Evolutionary conservation across 192 early-diverging fungal genomes (phyloP).

Genomic region (Coemansia sp.): DNA sequence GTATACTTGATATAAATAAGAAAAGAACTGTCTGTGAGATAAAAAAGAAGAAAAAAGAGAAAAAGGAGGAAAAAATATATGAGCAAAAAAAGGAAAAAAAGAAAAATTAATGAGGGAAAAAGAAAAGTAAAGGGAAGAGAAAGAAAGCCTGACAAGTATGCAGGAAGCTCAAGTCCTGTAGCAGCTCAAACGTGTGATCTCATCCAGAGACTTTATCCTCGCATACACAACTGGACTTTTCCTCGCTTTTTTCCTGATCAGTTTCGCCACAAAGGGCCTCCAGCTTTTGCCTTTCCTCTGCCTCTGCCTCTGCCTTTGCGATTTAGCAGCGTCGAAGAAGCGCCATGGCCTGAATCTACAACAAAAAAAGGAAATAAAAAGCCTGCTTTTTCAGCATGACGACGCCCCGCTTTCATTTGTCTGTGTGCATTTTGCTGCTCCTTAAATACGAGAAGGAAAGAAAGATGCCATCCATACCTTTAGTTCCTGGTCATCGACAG

Average conservation of each 20-base stretch:
- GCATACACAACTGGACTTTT: not conserved
- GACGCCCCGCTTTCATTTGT: not conserved
- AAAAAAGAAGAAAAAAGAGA: conserved; percentile 20
- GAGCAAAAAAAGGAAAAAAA: conserved; percentile 12
- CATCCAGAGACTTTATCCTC: not conserved
- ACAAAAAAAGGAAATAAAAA: not conserved
- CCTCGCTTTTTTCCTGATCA: not conserved
- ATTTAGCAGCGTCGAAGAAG: conserved; percentile 20
- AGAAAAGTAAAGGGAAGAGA: conserved; percentile 4
- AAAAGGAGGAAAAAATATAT: conserved; percentile 19
- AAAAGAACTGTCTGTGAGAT: conserved; percentile 12
- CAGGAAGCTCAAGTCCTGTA: not conserved
- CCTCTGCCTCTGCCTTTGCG: no score
- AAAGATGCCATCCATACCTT: conserved; percentile 35
- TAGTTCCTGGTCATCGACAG: conserved; percentile 27
- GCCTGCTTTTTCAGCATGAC: not conserved
- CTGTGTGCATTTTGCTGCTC: not conserved
- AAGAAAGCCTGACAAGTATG: not conserved
- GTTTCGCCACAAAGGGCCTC: not conserved
- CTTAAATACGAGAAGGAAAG: not conserved
- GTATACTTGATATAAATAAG: conserved; percentile 8
- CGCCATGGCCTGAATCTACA: conserved; percentile 48
- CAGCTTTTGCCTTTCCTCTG: not conserved
- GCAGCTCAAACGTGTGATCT: conserved; percentile 9
- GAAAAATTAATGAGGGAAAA: conserved; percentile 8